Evolutionary conservation across 2,329 filamentous ascomycete genomes (phyloP).

Genomic region (Cercospora sp.): DNA sequence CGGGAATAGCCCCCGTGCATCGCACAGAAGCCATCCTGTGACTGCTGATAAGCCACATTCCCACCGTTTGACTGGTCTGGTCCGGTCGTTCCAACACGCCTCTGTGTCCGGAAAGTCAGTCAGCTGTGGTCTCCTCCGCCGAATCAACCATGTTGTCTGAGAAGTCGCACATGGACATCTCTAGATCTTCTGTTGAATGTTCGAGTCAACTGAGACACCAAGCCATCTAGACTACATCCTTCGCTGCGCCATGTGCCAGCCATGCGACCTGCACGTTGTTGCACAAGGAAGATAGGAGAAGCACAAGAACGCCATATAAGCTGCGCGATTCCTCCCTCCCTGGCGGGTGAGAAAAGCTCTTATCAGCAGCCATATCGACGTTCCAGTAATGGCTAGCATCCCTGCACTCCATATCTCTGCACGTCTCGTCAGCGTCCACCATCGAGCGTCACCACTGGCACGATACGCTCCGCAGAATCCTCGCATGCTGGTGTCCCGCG

Average conservation of each 20-base stretch:
- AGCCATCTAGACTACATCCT: not conserved
- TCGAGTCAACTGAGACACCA: not conserved
- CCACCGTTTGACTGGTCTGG: no score
- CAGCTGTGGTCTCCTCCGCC: no score
- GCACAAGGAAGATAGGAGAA: not conserved
- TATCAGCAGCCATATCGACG: slow-evolving; percentile 2
- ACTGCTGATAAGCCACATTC: no score
- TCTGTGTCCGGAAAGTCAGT: no score
- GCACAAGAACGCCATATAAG: not conserved
- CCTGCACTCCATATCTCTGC: slow-evolving; percentile 3
- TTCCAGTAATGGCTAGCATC: not conserved
- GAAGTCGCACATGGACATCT: no score
- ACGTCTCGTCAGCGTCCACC: not conserved
- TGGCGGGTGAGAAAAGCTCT: not conserved
- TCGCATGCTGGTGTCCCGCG: slow-evolving; percentile 24
- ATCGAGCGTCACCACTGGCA: not conserved
- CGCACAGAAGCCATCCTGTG: no score
- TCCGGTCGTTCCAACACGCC: no score
- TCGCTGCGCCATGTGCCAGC: not conserved
- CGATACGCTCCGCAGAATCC: not conserved
- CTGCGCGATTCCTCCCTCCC: no score
- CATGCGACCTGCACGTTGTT: not conserved
- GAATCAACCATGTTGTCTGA: no score
- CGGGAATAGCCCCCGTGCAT: no score
- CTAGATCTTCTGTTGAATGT: no score